Conservation (phyloP, 2,329 filamentous ascomycete genomes). For the Phyllosticta paracitricarpa region DNA sequence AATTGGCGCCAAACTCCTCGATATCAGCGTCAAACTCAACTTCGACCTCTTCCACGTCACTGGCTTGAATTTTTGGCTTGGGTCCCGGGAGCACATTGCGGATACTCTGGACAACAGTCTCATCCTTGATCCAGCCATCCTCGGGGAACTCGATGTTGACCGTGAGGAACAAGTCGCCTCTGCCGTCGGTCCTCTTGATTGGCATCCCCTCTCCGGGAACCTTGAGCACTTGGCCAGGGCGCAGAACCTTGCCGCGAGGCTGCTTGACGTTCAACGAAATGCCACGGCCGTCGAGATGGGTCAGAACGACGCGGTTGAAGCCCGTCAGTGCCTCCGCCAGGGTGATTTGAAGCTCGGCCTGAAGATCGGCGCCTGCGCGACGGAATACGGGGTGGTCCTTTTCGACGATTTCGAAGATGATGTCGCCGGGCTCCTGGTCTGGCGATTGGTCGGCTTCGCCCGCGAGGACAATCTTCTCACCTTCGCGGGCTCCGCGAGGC, state of each 20-base stretch:
- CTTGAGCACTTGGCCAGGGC: slow-evolving; percentile 77
- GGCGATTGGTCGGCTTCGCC: slow-evolving; percentile 91
- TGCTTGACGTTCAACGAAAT: slow-evolving; percentile 71
- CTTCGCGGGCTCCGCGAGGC: slow-evolving; percentile 66
- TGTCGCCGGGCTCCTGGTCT: slow-evolving; percentile 81
- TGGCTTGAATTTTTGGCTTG: slow-evolving; percentile 48
- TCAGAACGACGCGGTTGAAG: slow-evolving; percentile 82
- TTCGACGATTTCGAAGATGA: slow-evolving; percentile 81
- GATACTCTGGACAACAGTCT: slow-evolving; percentile 60
- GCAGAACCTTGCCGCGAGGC: slow-evolving; percentile 62
- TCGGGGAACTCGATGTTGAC: slow-evolving; percentile 85
- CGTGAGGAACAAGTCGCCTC: slow-evolving; percentile 78
- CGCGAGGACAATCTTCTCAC: slow-evolving; percentile 80
- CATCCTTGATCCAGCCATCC: slow-evolving; percentile 65
- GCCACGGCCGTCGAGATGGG: slow-evolving; percentile 86
- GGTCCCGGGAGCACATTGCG: slow-evolving; percentile 61
- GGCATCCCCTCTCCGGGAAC: slow-evolving; percentile 91
- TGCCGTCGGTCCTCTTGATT: slow-evolving; percentile 69
- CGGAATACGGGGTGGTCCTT: slow-evolving; percentile 72
- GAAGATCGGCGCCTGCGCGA: slow-evolving; percentile 74
- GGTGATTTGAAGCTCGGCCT: slow-evolving; percentile 69
- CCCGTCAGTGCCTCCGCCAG: slow-evolving; percentile 77
- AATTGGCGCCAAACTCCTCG: slow-evolving; percentile 70
- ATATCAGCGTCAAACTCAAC: slow-evolving; percentile 77
- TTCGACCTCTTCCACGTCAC: slow-evolving; percentile 71